phyloP scores from a whole-genome alignment of 768 basidiomycete species.

The Heimioporus sp. region DNA sequence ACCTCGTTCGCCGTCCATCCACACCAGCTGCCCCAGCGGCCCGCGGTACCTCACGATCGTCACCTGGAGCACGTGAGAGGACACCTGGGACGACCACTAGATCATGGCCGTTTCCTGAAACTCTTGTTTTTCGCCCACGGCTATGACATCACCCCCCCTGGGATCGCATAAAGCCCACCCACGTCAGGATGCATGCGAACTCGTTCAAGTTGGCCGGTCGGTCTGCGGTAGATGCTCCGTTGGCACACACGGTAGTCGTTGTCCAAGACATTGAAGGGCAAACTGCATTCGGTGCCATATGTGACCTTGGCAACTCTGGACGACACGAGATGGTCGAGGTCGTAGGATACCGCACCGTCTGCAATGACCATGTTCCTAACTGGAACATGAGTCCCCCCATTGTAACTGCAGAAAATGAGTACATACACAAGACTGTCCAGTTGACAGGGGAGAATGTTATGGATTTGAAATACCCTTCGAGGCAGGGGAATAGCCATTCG shows the following conservation, averaged over 20 bases:
- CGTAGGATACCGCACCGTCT: conserved; percentile 45
- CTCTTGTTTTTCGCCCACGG: conserved; percentile 44
- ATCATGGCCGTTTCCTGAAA: conserved; percentile 39
- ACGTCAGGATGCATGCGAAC: conserved; percentile 43
- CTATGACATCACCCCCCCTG: too few relatives aligned
- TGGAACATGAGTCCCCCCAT: conserved; percentile 8
- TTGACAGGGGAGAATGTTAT: conserved; percentile 43
- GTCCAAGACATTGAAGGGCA: conserved; percentile 34
- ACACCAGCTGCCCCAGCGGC: conserved; percentile 21
- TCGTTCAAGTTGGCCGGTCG: conserved; percentile 39
- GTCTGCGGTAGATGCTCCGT: conserved; percentile 30
- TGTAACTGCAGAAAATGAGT: not conserved
- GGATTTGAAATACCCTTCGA: conserved; percentile 38
- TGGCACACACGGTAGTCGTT: conserved; percentile 41
- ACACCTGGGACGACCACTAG: conserved; percentile 22
- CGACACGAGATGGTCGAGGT: conserved; percentile 47
- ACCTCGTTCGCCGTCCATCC: conserved; percentile 35
- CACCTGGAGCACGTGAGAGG: conserved; percentile 19
- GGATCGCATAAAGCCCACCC: conserved; percentile 26
- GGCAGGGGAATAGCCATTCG: conserved; percentile 44
- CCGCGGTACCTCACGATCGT: conserved; percentile 34
- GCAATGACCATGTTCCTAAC: conserved; percentile 50
- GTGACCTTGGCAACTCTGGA: conserved; percentile 47
- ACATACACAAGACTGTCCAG: conserved; percentile 56
- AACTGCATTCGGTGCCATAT: conserved; percentile 43